Conservation (phyloP, 2,329 filamentous ascomycete genomes). For the Teratosphaeria gauchensis region DNA sequence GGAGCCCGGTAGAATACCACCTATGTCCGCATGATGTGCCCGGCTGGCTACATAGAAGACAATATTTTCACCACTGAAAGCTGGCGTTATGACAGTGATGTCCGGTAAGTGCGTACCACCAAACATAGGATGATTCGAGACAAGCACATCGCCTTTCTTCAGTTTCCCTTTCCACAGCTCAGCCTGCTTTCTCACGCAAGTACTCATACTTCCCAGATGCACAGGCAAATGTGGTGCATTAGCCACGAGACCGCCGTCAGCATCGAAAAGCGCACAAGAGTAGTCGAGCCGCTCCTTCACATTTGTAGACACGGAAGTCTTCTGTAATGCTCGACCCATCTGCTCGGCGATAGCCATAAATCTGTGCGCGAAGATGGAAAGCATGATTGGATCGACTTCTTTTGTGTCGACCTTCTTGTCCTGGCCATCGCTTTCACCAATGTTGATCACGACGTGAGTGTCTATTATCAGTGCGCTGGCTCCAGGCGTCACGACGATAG, state of each 20-base stretch:
- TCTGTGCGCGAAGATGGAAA: constrained; percentile 69
- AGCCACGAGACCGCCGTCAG: constrained; percentile 64
- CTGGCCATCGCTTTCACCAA: constrained; percentile 48
- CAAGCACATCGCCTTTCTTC: constrained; percentile 69
- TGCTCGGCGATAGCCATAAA: constrained; percentile 84
- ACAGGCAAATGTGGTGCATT: constrained; percentile 73
- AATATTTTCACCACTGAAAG: constrained; percentile 65
- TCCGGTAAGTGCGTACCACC: constrained; percentile 78
- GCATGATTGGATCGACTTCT: constrained; percentile 63
- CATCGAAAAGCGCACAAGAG: constrained; percentile 72
- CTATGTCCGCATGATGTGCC: constrained; percentile 77
- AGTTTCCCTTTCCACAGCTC: constrained; percentile 71
- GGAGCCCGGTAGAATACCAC: constrained; percentile 69
- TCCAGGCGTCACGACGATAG: constrained; percentile 76
- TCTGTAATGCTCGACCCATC: constrained; percentile 70
- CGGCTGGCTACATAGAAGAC: constrained; percentile 74
- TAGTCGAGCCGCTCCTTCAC: constrained; percentile 78
- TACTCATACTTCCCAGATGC: constrained; percentile 77
- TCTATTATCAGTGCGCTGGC: constrained; percentile 68
- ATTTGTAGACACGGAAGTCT: constrained; percentile 70
- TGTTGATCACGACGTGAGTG: constrained; percentile 83
- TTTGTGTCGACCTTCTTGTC: constrained; percentile 41
- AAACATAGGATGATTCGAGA: constrained; percentile 76
- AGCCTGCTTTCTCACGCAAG: constrained; percentile 67
- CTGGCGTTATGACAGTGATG: constrained; percentile 71